Evolutionary conservation across 2,329 filamentous ascomycete species (phyloP), one percentile per base, ranked within the genome.

Genomic region (Emmonsiellopsis sp.): DNA sequence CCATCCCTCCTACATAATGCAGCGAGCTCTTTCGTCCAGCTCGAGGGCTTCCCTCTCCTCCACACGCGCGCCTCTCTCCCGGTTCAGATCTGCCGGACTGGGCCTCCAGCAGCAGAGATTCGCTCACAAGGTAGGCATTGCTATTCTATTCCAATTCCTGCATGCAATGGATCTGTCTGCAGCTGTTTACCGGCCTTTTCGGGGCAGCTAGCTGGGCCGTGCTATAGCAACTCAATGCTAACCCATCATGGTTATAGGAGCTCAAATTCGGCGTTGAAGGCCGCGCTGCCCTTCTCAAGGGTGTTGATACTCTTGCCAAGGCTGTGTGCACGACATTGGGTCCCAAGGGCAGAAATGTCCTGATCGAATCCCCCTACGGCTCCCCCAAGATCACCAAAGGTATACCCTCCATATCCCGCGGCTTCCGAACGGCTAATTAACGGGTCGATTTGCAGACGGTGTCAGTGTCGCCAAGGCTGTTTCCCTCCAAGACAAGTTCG

Each of bases 331-430:
- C 92, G 58, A 98, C 93, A 61, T 83, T 98, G 58, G 93, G 93
- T 63, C 93, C 93, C 67, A 98, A 98, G 82, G 93, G 93, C 74
- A 86, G 93, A 71, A 98, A 97, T 77, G 93, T 98, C 63, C 75
- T 98, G 69, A 98, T 98, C 64, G 93, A 98, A 80, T 96, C 92
- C 59, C 89, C 89, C 79, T 98, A 95, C 69, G 93, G 93, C 73
- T 95, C 93, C 47, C 93, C 93, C 67, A 98, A 98, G 83, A 98
- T 98, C 76, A 98, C 93, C 67, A 98, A 98, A 81, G 92, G 92
- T 95, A 79, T 59, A 79, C 70, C 42, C 16, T 3, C 10, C 20
- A 0, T 8, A 5, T n/a, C 5, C n/a, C 43, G n/a, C 7, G 15
- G 7, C 9, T 38, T 48, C 32, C 43, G 26, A 41, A 15, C 11